These are phyloP conservation scores for Fusarium torreyae DNA, from an alignment of 2,329 filamentous ascomycete genomes.

Conservation along the genomic window DNA sequence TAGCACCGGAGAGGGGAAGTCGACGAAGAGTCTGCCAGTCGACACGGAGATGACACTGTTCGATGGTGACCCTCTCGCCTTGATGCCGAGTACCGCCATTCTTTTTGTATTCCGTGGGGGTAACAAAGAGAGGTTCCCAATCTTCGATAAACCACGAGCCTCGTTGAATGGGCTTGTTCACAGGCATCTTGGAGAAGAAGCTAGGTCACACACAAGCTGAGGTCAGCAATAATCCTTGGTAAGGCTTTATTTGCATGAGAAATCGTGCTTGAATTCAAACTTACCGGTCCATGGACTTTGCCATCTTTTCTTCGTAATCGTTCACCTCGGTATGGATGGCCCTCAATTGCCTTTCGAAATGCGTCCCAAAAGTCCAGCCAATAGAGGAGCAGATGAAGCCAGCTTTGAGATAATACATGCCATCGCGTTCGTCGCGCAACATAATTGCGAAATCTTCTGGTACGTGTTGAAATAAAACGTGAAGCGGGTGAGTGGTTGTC, in stretches of 20 bases:
- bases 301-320: conserved; percentile 89
- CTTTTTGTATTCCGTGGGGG: no score
- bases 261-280: conserved; percentile 38
- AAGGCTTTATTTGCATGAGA: no score
- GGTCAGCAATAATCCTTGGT: no score
- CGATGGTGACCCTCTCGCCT: conserved; percentile 67
- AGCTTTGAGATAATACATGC: conserved; percentile 80
- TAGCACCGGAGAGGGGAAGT: conserved; percentile 79
- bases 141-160: conserved; percentile 86
- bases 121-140: conserved; percentile 74
- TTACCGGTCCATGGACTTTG: conserved; percentile 86
- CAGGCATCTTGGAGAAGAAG: conserved; percentile 83
- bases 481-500: conserved; percentile 72
- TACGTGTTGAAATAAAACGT: conserved; percentile 80
- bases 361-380: conserved; percentile 82
- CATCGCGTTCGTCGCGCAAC: conserved; percentile 77
- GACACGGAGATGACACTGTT: conserved; percentile 78
- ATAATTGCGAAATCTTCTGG: conserved; percentile 88
- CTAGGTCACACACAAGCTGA: conserved; percentile 55
- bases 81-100: conserved; percentile 56
- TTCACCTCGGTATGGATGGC: conserved; percentile 82
- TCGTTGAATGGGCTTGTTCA: conserved; percentile 82
- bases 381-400: conserved; percentile 84
- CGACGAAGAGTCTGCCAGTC: conserved; percentile 90
- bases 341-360: conserved; percentile 79